Base-by-base conservation (phyloP, 2,329 filamentous ascomycete species). In the Orbilia ellipsospora region DNA sequence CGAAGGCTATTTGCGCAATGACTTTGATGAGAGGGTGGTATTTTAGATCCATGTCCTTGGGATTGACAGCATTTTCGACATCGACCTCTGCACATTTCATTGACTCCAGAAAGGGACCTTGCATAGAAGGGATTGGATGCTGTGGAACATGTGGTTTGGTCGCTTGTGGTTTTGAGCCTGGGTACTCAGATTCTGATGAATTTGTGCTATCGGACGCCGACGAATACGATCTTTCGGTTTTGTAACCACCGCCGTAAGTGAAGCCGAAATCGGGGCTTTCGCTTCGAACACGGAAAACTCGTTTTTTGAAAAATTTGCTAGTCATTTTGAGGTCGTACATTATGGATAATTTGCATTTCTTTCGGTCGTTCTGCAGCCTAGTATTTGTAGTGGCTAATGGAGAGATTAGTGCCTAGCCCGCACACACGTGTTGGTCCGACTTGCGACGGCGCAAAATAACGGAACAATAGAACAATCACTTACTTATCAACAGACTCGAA, bases 21-120 rank as follows among this genome's bases (percentile, higher is more conserved):
- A 97, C 88, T 83, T 97, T 97, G 85, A 90, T 90, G 73, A 98
- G 85, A 77, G 96, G 93, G 81, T 98, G 95, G 80, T 93, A 90
- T 80, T 88, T 88, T 81, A 95, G 92, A 51, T 89, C 89, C 0
- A 89, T 87, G 63, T 90, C 88, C 81, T 91, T 90, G 70, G 90
- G 89, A 93, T 94, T 97, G 81, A 88, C 83, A 57, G 89, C 87
- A 62, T 89, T 90, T 81, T 92, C 91, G 12, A 92, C 87, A 13
- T 89, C 87, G 70, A 92, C 90, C 73, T 90, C 89, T 72, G 89
- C 86, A 44, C 57, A 70, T 23, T 62, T 77, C 61, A 95, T 88
- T 1, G 92, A 94, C 83, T 95, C 92, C 79, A 91, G 89, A 81
- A 96, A 95, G 76, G 92, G 91, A 77, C 87, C 88, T 81, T 95